phyloP scores from a whole-genome alignment of 345 rosid species.

The Luvunga scandens region DNA sequence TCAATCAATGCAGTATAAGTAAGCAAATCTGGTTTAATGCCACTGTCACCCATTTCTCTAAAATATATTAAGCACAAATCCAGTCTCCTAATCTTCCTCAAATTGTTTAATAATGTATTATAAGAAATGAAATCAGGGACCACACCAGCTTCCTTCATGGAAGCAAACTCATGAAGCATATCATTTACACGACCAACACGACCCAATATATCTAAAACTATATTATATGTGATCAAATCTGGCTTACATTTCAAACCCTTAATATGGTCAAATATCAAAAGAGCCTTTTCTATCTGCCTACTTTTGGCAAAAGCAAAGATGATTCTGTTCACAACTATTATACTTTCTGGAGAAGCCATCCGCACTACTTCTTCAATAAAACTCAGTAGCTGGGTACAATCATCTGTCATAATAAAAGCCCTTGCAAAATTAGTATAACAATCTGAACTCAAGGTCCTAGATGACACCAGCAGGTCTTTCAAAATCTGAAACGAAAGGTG shows the following conservation, averaged over 20 bases:
- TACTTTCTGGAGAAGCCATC: constrained; percentile 38
- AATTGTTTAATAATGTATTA: constrained; percentile 65
- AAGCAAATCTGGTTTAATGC: constrained; percentile 70
- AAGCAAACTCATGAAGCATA: constrained; percentile 50
- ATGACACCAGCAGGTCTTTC: constrained; percentile 39
- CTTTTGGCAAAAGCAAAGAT: constrained; percentile 64
- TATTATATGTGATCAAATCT: constrained; percentile 71
- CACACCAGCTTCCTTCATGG: constrained; percentile 65
- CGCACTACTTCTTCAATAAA: constrained; percentile 51
- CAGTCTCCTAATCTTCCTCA: constrained; percentile 65
- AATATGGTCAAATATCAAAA: constrained; percentile 50
- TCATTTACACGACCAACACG: constrained; percentile 53
- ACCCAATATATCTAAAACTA: constrained; percentile 64
- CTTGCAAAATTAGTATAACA: constrained; percentile 58
- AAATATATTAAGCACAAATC: constrained; percentile 56
- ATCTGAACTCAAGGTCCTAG: constrained; percentile 45
- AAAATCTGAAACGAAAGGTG: constrained; percentile 38
- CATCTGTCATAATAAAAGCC: constrained; percentile 43
- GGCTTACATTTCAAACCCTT: constrained; percentile 48
- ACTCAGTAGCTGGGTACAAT: constrained; percentile 32
- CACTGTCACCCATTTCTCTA: constrained; percentile 55
- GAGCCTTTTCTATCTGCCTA: constrained; percentile 63
- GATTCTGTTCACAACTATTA: constrained; percentile 50
- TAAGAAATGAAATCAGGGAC: constrained; percentile 59
- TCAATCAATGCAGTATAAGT: constrained; percentile 77